Evolutionary conservation across 139 green algal genomes (phyloP).

Genomic region (Chlamydomonas sp.): DNA sequence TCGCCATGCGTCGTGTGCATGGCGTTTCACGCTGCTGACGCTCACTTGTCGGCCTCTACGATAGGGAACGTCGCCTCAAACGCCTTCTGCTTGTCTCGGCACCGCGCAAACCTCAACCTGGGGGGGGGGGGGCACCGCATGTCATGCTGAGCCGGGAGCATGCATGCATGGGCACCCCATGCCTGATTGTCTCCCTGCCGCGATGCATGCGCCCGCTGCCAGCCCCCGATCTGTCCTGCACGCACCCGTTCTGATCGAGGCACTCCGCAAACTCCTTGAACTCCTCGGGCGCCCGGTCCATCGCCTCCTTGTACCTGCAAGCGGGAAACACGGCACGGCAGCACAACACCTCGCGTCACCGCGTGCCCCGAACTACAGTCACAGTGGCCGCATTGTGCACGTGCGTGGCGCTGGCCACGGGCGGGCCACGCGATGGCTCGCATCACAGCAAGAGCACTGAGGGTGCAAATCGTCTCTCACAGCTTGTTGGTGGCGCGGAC

Average conservation of each 20-base stretch:
- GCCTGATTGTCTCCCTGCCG: neutral
- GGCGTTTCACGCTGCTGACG: no score
- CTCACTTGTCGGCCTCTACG: slow-evolving; percentile 15
- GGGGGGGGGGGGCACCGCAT: neutral
- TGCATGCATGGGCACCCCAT: neutral
- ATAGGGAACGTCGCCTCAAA: slow-evolving; percentile 40
- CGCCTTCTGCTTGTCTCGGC: slow-evolving; percentile 41
- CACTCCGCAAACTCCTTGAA: slow-evolving; percentile 45
- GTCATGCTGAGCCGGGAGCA: neutral
- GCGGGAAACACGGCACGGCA: no score
- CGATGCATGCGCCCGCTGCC: no score
- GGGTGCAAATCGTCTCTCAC: no score
- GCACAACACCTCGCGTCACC: no score
- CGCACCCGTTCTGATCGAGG: slow-evolving; percentile 43
- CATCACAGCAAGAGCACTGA: no score
- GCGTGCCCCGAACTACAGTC: no score
- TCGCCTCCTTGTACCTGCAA: slow-evolving; percentile 42
- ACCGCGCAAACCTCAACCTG: slow-evolving; percentile 40
- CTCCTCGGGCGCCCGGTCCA: slow-evolving; percentile 30
- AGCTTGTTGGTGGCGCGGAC: slow-evolving; percentile 41
- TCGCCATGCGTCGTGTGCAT: no score
- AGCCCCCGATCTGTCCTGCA: no score
- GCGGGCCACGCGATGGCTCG: no score
- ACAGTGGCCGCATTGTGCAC: no score
- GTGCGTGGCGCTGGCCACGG: no score